A percentile compares a stretch with the other conserved stretches of the same genome.
Evolutionary conservation across 352 stramenopile genomes (phyloP).

Genomic region (Phytophthora idaei): DNA sequence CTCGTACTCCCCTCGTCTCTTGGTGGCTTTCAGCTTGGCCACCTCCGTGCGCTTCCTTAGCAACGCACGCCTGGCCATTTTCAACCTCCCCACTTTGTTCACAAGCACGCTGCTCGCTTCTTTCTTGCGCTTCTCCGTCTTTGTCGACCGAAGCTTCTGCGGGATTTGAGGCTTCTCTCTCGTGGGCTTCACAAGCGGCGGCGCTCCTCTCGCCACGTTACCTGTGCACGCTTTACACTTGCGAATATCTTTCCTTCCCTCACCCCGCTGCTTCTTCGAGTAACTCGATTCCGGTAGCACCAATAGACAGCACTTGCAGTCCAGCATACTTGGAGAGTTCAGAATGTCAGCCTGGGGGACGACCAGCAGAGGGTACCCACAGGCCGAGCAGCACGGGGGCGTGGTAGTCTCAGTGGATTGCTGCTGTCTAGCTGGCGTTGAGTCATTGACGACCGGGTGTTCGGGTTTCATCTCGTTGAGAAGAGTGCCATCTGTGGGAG

Average conservation of each 20-base stretch:
- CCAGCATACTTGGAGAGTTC: slow-evolving; percentile 6
- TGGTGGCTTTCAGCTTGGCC: slow-evolving; percentile 33
- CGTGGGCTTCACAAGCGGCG: slow-evolving; percentile 6
- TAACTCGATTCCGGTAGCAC: slow-evolving; percentile 21
- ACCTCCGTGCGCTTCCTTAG: slow-evolving; percentile 26
- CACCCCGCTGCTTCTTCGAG: slow-evolving; percentile 19
- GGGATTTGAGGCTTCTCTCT: slow-evolving; percentile 6
- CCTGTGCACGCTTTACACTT: slow-evolving; percentile 35
- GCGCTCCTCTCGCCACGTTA: slow-evolving; percentile 3
- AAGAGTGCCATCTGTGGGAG: not conserved
- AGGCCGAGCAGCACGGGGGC: slow-evolving; percentile 17
- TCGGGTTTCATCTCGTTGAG: slow-evolving; percentile 9
- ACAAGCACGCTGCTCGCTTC: slow-evolving; percentile 19
- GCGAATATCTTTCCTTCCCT: slow-evolving; percentile 8
- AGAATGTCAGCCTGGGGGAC: slow-evolving; percentile 13
- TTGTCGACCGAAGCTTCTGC: not conserved
- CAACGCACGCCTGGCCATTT: slow-evolving; percentile 28
- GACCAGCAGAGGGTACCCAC: slow-evolving; percentile 12
- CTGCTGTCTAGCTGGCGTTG: not conserved
- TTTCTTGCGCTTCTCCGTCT: slow-evolving; percentile 5
- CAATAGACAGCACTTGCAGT: slow-evolving; percentile 31
- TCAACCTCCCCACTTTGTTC: slow-evolving; percentile 33
- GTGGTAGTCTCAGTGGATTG: not conserved
- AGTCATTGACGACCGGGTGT: not conserved
- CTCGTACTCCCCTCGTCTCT: slow-evolving; percentile 36